Conservation (phyloP, 768 basidiomycete species). For the Podaxis mareebaensis region DNA sequence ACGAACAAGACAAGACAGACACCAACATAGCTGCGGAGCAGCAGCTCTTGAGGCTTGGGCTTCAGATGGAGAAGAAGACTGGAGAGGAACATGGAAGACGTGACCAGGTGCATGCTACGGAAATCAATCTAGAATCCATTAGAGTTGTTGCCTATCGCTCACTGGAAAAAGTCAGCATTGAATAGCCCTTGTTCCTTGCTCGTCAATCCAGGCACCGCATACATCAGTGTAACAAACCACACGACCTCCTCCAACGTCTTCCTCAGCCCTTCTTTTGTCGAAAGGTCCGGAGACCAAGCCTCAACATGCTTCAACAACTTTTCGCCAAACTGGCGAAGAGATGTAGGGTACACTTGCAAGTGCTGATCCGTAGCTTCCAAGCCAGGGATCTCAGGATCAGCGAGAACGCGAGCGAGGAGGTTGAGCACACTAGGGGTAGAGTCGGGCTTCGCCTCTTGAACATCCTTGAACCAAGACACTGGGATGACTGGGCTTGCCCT, state of each 20-base stretch:
- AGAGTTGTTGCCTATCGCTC: conserved; percentile 24
- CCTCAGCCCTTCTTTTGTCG: conserved; percentile 29
- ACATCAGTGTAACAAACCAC: conserved; percentile 57
- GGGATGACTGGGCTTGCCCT: conserved; percentile 25
- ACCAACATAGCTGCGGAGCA: conserved; percentile 60
- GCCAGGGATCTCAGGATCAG: conserved; percentile 7
- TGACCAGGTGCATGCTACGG: conserved; percentile 68
- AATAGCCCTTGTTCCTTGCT: conserved; percentile 35
- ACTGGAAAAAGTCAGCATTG: conserved; percentile 63
- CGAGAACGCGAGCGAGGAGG: conserved; percentile 14
- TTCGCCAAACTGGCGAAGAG: conserved; percentile 36
- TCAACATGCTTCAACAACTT: conserved; percentile 45
- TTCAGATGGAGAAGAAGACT: conserved; percentile 43
- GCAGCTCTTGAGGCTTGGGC: conserved; percentile 43
- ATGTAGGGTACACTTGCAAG: conserved; percentile 25
- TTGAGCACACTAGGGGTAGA: conserved; percentile 8
- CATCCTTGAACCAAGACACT: conserved; percentile 23
- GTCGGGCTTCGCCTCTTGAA: background rate
- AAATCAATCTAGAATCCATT: background rate
- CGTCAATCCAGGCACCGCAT: conserved; percentile 55
- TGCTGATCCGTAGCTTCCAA: background rate
- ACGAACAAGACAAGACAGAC: conserved; percentile 55
- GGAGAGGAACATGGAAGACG: conserved; percentile 62
- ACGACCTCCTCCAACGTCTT: conserved; percentile 62
- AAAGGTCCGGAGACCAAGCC: conserved; percentile 32